Percentiles rank a stretch among this genome's conserved stretches.
Evolutionary conservation across 2,329 filamentous ascomycete species (phyloP).

Genomic region (Stachybotrys chartarum): DNA sequence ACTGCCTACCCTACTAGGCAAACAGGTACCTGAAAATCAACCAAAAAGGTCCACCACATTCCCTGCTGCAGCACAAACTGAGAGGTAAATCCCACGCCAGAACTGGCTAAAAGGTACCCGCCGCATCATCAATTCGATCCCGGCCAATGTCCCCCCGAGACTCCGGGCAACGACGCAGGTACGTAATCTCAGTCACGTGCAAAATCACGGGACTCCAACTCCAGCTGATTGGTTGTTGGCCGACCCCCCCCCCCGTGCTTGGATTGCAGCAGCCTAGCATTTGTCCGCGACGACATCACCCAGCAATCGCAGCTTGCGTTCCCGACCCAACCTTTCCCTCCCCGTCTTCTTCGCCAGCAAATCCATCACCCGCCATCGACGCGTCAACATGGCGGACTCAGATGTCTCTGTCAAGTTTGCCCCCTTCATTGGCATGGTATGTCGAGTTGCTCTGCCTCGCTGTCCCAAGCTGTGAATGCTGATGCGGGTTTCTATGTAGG

Average conservation of each 20-base stretch:
- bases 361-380: conserved; percentile 5
- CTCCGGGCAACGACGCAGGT: not conserved
- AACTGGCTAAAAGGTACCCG: not conserved
- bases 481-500: conserved; percentile 38
- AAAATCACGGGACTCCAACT: not conserved
- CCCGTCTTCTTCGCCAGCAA: conserved; percentile 11
- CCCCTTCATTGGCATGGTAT: conserved; percentile 83
- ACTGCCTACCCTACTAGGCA: too few species aligned
- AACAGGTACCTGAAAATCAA: not conserved
- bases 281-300: conserved; percentile 17
- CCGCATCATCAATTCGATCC: not conserved
- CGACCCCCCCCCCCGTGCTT: not conserved
- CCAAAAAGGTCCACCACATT: not conserved
- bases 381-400: conserved; percentile 43
- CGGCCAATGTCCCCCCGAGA: not conserved
- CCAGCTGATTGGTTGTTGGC: not conserved
- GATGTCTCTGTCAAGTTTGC: conserved; percentile 71
- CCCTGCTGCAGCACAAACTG: too few species aligned
- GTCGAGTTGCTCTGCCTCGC: conserved; percentile 2
- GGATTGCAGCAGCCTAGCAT: not conserved
- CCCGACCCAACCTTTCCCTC: not conserved
- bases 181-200: not conserved
- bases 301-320: conserved; percentile 2
- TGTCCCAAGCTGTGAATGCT: not conserved
- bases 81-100: not conserved